Percentiles rank a stretch among this genome's conserved stretches.
These are phyloP conservation scores for Porodaedalea pini DNA, from an alignment of 1,284 basidiomycete species.

Conservation along the genomic window DNA sequence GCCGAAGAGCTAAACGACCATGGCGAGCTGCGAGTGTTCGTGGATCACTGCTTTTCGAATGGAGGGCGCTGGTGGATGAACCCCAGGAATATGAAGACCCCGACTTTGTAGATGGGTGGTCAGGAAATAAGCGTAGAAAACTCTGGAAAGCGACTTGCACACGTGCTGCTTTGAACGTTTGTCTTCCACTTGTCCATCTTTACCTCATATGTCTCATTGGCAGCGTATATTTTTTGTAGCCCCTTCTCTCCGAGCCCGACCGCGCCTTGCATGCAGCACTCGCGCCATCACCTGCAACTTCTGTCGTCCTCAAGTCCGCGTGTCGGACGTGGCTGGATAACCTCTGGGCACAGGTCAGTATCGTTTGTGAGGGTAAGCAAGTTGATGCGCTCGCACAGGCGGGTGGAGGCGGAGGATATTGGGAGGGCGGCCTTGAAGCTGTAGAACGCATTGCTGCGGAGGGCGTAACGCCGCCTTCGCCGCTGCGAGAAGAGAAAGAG, in stretches of 20 bases:
- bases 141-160: constrained; percentile 86
- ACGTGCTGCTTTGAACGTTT: constrained; percentile 73
- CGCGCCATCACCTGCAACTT: constrained; percentile 73
- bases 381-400: not conserved
- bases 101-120: constrained; percentile 50
- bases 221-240: constrained; percentile 36
- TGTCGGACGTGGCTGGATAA: constrained; percentile 93
- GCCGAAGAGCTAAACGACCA: constrained; percentile 79
- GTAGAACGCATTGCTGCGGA: constrained; percentile 10
- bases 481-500: constrained; percentile 19
- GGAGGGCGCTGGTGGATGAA: constrained; percentile 59
- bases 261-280: constrained; percentile 86
- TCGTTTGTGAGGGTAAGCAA: constrained; percentile 81
- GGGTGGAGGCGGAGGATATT: constrained; percentile 14
- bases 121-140: constrained; percentile 69
- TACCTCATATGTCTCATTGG: not conserved
- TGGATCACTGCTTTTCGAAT: constrained; percentile 73
- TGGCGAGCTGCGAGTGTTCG: constrained; percentile 89
- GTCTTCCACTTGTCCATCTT: constrained; percentile 24
- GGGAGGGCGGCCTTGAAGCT: constrained; percentile 14
- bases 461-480: not conserved
- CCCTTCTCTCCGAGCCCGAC: constrained; percentile 69
- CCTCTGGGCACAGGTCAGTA: constrained; percentile 87
- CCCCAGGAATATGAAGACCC: constrained; percentile 45
- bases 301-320: constrained; percentile 70